Conservation (phyloP, 306 rosid genomes). For the Mucuna pruriens region DNA sequence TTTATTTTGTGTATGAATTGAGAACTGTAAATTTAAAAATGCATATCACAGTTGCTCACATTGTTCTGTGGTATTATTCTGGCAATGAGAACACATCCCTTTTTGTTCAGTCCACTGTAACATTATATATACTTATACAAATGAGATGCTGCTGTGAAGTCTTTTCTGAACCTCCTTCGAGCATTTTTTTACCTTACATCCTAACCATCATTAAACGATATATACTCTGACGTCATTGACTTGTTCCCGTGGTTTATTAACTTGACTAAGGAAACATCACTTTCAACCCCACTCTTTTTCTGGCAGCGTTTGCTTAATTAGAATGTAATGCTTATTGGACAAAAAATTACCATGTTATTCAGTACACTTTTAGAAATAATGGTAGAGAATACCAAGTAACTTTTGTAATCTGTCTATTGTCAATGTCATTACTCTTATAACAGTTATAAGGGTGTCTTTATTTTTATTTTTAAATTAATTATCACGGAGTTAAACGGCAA, state of each 20-base stretch:
- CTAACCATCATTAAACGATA: background rate
- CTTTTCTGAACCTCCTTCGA: background rate
- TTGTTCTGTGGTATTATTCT: conserved; percentile 35
- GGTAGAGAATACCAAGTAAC: background rate
- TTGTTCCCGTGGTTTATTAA: background rate
- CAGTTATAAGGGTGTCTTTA: background rate
- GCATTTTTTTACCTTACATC: background rate
- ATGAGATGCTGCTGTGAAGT: conserved; percentile 7
- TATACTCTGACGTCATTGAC: background rate
- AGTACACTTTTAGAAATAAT: background rate
- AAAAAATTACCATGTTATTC: background rate
- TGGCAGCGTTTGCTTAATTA: background rate
- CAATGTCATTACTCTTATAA: background rate
- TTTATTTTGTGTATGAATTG: conserved; percentile 47
- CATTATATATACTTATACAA: background rate
- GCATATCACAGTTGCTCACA: conserved; percentile 38
- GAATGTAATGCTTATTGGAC: background rate
- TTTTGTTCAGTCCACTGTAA: conserved; percentile 33
- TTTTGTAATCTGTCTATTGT: background rate
- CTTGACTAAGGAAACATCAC: background rate
- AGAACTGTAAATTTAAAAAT: conserved; percentile 40
- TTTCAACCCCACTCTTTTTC: background rate
- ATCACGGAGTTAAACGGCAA: too few relatives aligned
- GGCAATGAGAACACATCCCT: conserved; percentile 47
- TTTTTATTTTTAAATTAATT: too few relatives aligned